A percentile compares a stretch with the other conserved stretches of the same genome.
phyloP scores from a whole-genome alignment of 331 rosid genomes.

The Quercus lobata region DNA sequence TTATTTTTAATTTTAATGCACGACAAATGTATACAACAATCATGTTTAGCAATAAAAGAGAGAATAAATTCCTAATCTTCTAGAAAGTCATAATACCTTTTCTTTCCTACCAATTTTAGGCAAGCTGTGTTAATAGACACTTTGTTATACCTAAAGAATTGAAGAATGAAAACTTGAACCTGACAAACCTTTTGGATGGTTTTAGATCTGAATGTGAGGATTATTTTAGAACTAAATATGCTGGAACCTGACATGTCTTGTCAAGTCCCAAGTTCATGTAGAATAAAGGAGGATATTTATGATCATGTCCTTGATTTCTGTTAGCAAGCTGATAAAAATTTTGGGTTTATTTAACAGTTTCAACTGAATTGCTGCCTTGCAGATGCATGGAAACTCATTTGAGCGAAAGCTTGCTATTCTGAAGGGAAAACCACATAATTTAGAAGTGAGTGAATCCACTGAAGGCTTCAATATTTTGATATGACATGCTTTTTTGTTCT shows the following conservation, averaged over 20 bases:
- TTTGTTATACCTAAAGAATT: constrained; percentile 1
- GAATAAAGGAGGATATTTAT: background rate
- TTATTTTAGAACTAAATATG: background rate
- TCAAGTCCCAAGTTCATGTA: background rate
- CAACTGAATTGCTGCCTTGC: constrained; percentile 26
- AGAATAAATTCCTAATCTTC: background rate
- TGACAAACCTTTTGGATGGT: background rate
- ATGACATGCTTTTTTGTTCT: background rate
- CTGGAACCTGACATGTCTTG: background rate
- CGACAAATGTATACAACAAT: background rate
- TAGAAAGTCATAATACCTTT: background rate
- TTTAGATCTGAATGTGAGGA: background rate
- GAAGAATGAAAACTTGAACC: background rate
- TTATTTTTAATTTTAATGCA: no score
- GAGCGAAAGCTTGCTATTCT: constrained; percentile 91
- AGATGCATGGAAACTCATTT: constrained; percentile 92
- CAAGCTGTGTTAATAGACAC: background rate
- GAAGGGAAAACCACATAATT: constrained; percentile 51
- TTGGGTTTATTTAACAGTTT: constrained; percentile 13
- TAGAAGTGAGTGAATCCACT: constrained; percentile 51
- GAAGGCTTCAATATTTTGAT: background rate
- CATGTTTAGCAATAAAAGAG: background rate
- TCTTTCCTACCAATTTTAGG: background rate
- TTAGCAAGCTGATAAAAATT: background rate
- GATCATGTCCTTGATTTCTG: background rate